These are phyloP conservation scores for Rhodamnia rubescens DNA, from an alignment of 345 rosid species.

Conservation along the genomic window DNA sequence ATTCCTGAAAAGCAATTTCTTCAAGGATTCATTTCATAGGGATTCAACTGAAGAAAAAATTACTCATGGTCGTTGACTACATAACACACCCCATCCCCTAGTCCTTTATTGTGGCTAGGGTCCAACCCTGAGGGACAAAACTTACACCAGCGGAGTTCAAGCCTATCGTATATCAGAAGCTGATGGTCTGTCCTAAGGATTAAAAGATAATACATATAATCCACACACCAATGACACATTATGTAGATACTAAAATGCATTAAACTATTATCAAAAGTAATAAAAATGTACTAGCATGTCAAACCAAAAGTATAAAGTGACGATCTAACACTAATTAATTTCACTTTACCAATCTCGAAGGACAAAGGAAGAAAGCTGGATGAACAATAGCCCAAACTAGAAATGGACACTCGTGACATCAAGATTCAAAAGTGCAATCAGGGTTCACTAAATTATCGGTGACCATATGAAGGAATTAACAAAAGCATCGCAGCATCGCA, in stretches of 20 bases:
- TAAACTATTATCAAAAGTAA: not conserved
- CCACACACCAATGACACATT: not conserved
- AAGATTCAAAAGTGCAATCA: not conserved
- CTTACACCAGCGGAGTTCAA: not conserved
- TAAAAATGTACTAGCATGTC: not conserved
- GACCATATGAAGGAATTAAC: not conserved
- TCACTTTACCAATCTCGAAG: too few species aligned
- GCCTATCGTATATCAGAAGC: too few species aligned
- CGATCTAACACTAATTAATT: too few species aligned
- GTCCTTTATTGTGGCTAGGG: not conserved
- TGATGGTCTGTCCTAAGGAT: too few species aligned
- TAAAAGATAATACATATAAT: too few species aligned
- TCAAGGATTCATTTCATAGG: not conserved
- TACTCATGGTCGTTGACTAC: not conserved
- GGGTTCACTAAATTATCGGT: not conserved
- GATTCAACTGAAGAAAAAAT: not conserved
- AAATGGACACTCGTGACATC: not conserved
- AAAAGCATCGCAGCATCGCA: conserved; percentile 2
- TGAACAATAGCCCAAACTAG: not conserved
- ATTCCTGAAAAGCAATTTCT: not conserved
- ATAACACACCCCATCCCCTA: not conserved
- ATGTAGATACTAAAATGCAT: not conserved
- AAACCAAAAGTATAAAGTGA: too few species aligned
- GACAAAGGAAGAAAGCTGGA: not conserved
- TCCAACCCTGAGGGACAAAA: not conserved